Percentiles rank a stretch among this genome's conserved stretches.
phyloP scores from a whole-genome alignment of 257 asterid species.

The Voacanga thouarsii region DNA sequence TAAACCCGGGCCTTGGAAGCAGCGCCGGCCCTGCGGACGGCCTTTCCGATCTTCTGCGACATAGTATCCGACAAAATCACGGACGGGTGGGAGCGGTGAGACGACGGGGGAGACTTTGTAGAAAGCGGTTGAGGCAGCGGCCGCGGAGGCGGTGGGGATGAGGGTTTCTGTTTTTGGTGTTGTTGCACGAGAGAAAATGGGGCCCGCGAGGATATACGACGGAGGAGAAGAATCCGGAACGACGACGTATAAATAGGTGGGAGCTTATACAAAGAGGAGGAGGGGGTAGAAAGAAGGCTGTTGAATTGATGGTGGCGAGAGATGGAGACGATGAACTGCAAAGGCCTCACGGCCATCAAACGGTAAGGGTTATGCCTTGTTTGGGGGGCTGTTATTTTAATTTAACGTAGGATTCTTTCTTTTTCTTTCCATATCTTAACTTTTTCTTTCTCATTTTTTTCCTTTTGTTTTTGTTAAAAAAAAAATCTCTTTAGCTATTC shows the following conservation, averaged over 20 bases:
- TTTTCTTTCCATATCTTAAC: neutral
- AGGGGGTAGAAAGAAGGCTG: neutral
- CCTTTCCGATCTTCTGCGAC: slow-evolving; percentile 90
- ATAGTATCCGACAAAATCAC: slow-evolving; percentile 41
- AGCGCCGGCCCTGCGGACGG: slow-evolving; percentile 83
- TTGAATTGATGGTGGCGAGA: slow-evolving; percentile 31
- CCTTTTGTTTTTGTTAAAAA: too few relatives aligned
- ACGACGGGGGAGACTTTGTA: slow-evolving; percentile 24
- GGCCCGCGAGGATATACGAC: slow-evolving; percentile 31
- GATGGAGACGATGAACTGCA: slow-evolving; percentile 45
- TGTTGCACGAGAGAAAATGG: slow-evolving; percentile 26
- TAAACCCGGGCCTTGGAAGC: slow-evolving; percentile 84
- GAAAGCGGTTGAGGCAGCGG: slow-evolving; percentile 18
- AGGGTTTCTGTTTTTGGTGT: slow-evolving; percentile 5
- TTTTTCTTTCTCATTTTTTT: too few relatives aligned
- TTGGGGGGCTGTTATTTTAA: neutral
- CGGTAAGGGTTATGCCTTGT: slow-evolving; percentile 30
- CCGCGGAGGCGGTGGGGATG: slow-evolving; percentile 7
- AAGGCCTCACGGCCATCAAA: slow-evolving; percentile 87
- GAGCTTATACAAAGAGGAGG: slow-evolving; percentile 3
- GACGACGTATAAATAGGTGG: slow-evolving; percentile 22
- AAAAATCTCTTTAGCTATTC: too few relatives aligned
- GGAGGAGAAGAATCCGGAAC: slow-evolving; percentile 31
- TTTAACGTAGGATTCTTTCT: neutral
- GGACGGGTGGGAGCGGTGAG: slow-evolving; percentile 31